phyloP scores from a whole-genome alignment of 208 protist species.

The Trypanosomatidae sp. region DNA sequence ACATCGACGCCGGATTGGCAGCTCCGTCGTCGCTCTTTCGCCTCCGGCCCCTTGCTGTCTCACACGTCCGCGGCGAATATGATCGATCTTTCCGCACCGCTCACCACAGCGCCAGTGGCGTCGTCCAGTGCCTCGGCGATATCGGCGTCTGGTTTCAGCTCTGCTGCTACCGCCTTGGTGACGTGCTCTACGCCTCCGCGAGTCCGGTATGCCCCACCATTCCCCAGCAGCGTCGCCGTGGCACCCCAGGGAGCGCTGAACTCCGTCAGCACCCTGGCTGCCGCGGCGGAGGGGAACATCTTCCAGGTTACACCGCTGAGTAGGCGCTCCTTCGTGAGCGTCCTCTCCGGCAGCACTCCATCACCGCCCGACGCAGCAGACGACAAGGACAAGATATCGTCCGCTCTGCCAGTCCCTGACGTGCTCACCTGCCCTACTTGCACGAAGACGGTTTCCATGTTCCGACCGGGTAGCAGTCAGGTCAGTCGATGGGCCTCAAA shows the following conservation, averaged over 20 bases:
- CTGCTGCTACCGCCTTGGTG: neutral
- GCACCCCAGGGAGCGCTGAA: neutral
- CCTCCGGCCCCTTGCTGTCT: slow-evolving; percentile 1
- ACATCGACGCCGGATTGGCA: neutral
- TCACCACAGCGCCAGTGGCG: slow-evolving; percentile 2
- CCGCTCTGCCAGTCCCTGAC: neutral
- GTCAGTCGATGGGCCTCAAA: neutral
- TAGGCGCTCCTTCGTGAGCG: slow-evolving; percentile 11
- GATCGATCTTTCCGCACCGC: neutral
- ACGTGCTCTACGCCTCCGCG: neutral
- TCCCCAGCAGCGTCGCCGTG: neutral
- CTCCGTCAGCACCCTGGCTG: neutral
- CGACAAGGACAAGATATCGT: neutral
- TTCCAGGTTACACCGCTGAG: slow-evolving; percentile 2
- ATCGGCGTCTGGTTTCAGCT: neutral
- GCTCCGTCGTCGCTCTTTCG: neutral
- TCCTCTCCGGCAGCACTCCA: neutral
- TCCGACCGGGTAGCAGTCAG: neutral
- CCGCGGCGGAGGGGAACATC: neutral
- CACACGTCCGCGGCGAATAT: neutral
- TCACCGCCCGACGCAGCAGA: neutral
- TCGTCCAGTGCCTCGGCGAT: neutral
- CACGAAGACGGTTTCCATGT: neutral
- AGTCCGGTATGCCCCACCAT: neutral
- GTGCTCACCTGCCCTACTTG: neutral